Conservation (phyloP, 164 flowering plant genomes). For the Vitis labrusca region DNA sequence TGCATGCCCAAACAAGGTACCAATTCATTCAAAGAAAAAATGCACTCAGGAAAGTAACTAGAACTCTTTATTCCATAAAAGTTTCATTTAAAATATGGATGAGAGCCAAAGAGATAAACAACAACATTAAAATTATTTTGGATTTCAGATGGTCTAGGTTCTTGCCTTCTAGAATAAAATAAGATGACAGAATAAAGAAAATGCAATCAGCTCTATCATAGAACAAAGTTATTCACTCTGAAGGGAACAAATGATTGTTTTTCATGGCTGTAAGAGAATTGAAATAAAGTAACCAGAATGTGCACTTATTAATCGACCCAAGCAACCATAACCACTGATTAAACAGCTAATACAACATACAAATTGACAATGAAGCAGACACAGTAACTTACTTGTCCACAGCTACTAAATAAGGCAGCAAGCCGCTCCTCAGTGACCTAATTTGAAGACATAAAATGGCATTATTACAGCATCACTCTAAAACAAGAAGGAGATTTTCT, state of each 20-base stretch:
- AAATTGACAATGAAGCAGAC: not conserved
- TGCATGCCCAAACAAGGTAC: too few species aligned
- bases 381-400: conserved; percentile 42
- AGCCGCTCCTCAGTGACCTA: conserved; percentile 55
- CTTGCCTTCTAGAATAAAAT: not conserved
- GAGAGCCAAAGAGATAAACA: too few species aligned
- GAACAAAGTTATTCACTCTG: not conserved
- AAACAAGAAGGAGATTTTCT: not conserved
- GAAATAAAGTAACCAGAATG: not conserved
- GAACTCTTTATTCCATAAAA: too few species aligned
- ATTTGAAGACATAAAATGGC: not conserved
- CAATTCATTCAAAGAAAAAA: too few species aligned
- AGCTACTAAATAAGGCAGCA: conserved; percentile 41
- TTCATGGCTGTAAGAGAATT: not conserved
- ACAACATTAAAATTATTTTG: too few species aligned
- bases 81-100: too few species aligned
- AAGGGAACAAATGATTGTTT: not conserved
- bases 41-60: too few species aligned
- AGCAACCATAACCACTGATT: not conserved
- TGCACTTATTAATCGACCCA: not conserved
- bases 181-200: not conserved
- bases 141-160: too few species aligned
- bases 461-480: not conserved
- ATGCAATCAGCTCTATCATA: not conserved
- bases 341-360: not conserved